These are phyloP conservation scores for Ophiorrhiza pumila DNA, from an alignment of 257 asterid species.

Conservation along the genomic window DNA sequence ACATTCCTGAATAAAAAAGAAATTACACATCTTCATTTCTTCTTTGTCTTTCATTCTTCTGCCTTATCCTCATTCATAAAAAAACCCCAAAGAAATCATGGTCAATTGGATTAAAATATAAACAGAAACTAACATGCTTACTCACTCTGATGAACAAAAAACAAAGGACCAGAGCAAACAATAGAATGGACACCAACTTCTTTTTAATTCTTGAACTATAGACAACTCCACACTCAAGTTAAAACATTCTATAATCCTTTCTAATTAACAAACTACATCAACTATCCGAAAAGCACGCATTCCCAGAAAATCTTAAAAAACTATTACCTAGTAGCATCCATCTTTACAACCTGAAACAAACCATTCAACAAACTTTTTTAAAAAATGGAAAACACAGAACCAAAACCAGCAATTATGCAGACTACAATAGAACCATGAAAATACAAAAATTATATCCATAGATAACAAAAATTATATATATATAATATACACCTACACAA, in stretches of 20 bases:
- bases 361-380: too few species aligned
- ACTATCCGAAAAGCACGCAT: too few species aligned
- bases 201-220: not conserved
- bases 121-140: too few species aligned
- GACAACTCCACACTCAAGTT: not conserved
- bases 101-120: not conserved
- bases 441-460: not conserved
- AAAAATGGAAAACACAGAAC: not conserved
- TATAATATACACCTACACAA: slow-evolving; percentile 1
- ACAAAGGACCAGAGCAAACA: not conserved
- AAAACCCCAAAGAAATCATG: not conserved
- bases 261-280: too few species aligned
- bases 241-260: not conserved
- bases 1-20: not conserved
- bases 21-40: not conserved
- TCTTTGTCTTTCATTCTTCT: not conserved
- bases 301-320: not conserved
- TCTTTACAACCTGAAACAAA: not conserved
- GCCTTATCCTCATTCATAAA: not conserved
- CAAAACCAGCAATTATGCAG: not conserved
- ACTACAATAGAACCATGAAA: not conserved
- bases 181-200: not conserved
- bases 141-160: not conserved
- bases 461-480: not conserved
- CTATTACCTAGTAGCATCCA: not conserved